Base-by-base conservation (phyloP, 805 yeast genomes). In the Tetrapisispora nanseiensis region DNA sequence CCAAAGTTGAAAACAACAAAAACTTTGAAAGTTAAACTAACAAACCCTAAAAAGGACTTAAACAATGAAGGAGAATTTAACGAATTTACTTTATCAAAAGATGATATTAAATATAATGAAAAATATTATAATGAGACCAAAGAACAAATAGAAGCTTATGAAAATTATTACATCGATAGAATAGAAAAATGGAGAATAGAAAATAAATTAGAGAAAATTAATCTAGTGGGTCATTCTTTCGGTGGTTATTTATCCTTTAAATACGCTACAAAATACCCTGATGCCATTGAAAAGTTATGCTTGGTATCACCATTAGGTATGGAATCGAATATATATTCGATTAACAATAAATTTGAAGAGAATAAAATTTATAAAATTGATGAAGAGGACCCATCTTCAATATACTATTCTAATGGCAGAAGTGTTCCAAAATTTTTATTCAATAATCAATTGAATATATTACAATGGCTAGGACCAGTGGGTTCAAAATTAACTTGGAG, bases 291-390 rank as follows among this genome's bases (percentile, higher is more conserved):
- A 13, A 72, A 73, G 45, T 61, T 85, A 49, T 66, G 82, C 2
- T 63, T 84, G 20, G 72, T 81, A 3, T 78, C 86, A 11, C 95
- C 95, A 0, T 83, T 82, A 0, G 95, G 95, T 0, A 77, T 84
- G 16, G 94, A 85, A 51, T 67, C 85, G 34, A 76, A 75, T 37
- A 72, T 82, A 0, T 76, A 70, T 54, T 78, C 89, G 0, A 61
- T 82, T 3, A 71, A 60, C 40, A 65, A 67, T 40, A 38, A 41
- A 3, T 42, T 48, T 22, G 35, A 28, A 20, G 23, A 40, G 3
- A 51, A 47, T 39, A 55, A 40, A 21, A 46, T 27, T n/a, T 61
- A 44, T 41, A 43, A 27, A 18, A 43, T 50, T 43, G 37, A 66
- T 69, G 62, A 70, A 70, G 69, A 56, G 52, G 49, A 56, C 56